Conservation (phyloP, 768 basidiomycete species). For the Hypholoma sublateritium region DNA sequence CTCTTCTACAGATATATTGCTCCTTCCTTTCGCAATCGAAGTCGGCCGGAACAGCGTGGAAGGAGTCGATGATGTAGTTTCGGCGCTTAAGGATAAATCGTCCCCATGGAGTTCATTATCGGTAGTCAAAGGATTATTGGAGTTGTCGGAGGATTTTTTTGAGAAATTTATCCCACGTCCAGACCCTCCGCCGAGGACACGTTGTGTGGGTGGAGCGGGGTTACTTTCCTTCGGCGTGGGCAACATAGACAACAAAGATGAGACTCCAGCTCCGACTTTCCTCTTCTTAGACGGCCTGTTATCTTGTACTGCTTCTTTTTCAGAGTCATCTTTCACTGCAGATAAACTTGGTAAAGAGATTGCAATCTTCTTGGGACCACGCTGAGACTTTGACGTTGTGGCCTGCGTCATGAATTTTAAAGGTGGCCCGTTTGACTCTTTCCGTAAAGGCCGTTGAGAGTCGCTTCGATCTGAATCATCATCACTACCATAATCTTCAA, state of each 20-base stretch:
- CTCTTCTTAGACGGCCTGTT: conserved; percentile 28
- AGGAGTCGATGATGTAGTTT: conserved; percentile 15
- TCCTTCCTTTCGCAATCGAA: conserved; percentile 57
- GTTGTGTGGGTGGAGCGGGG: conserved; percentile 41
- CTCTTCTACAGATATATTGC: conserved; percentile 57
- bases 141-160: not conserved
- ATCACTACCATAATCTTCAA: conserved; percentile 79
- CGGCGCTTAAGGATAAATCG: conserved; percentile 3
- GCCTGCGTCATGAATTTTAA: conserved; percentile 2
- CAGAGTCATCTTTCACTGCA: conserved; percentile 26
- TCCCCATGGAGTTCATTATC: conserved; percentile 21
- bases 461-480: conserved; percentile 34
- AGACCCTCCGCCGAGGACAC: conserved; percentile 64
- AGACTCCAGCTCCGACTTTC: conserved; percentile 53
- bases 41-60: conserved; percentile 57
- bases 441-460: not conserved
- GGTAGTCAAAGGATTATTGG: conserved; percentile 19
- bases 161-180: conserved; percentile 62
- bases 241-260: conserved; percentile 69
- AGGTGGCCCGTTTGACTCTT: not conserved
- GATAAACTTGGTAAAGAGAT: conserved; percentile 54
- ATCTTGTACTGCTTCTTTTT: not conserved
- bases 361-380: conserved; percentile 55
- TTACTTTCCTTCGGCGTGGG: conserved; percentile 67
- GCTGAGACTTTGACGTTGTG: conserved; percentile 37